Evolutionary conservation across 1,284 basidiomycete species (phyloP).

Genomic region (Marasmius fiardii): DNA sequence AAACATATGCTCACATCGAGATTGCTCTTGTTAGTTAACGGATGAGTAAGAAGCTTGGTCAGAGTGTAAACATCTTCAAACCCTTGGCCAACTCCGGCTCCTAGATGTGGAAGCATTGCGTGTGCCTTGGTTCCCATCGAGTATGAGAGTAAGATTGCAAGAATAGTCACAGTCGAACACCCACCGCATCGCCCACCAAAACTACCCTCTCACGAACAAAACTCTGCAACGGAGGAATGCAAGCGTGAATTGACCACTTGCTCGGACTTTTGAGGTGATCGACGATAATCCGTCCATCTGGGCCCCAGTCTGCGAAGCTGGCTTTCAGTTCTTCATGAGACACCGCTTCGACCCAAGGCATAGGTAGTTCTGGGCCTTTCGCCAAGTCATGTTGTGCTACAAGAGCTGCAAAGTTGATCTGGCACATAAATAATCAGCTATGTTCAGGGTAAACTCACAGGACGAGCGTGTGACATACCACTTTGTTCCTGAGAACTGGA

Average conservation of each 20-base stretch:
- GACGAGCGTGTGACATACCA: constrained; percentile 32
- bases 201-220: constrained; percentile 47
- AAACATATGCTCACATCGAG: constrained; percentile 40
- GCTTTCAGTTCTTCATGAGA: constrained; percentile 41
- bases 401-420: constrained; percentile 58
- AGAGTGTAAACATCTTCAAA: too few relatives aligned
- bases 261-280: constrained; percentile 44
- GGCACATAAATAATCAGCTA: neutral
- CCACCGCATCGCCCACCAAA: constrained; percentile 57
- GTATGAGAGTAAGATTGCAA: neutral
- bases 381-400: constrained; percentile 35
- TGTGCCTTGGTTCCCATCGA: constrained; percentile 40
- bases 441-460: neutral
- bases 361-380: constrained; percentile 32
- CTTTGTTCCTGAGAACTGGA: constrained; percentile 42
- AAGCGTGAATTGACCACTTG: constrained; percentile 59
- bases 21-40: constrained; percentile 38
- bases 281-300: constrained; percentile 41
- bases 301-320: constrained; percentile 47
- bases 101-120: constrained; percentile 50
- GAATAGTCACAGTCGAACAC: constrained; percentile 14
- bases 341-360: constrained; percentile 46
- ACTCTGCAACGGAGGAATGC: too few relatives aligned
- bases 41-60: constrained; percentile 45
- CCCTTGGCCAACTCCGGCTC: constrained; percentile 61